Evolutionary conservation across 805 yeast genomes (phyloP), one percentile per base, ranked within the genome.

Genomic region (Candida tammaniensis): DNA sequence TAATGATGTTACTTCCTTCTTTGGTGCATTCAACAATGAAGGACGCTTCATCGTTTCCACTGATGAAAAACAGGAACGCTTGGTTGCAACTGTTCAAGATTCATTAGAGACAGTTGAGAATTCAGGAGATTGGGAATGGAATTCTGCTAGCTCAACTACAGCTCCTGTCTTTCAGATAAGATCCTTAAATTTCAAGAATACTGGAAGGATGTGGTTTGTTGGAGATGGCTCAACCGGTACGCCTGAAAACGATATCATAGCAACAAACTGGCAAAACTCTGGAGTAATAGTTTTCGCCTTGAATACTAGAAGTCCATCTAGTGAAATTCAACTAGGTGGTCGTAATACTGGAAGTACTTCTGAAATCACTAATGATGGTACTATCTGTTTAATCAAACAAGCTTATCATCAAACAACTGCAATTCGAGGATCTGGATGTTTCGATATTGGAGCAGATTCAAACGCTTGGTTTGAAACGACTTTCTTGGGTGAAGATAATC

Each of bases 371-470:
- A 33, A 55, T 29, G 20, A 32, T 17, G 60, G 60, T 30, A 43
- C 46, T 14, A 48, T 55, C 24, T 55, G 62, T 46, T 47, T 54
- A 23, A 25, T 38, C 32, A 51, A 49, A 27, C 40, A 45, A 18
- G 32, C 15, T 13, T 51, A 40, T 33, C 15, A 27, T 8, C 51
- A 47, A 35, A 33, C 42, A 6, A 37, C 49, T 15, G 16, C 24
- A 10, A 36, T 52, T 21, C 12, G 10, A 2, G 52, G 53, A 15
- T 15, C 31, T 27, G 57, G 57, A 7, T 51, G 57, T 43, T 28
- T 51, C 17, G 44, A 39, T 27, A 35, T 43, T 12, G 38, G 46
- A n/a, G 35, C 16, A 4, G 32, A 38, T 20, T 31, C 47, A 4
- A 40, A 36, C 25, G 35, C 25, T 31, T 36, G 36, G 35, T 34